Base-by-base conservation (phyloP, 371 early-diverging fungal genomes). In the Dinochytrium kinnereticum region DNA sequence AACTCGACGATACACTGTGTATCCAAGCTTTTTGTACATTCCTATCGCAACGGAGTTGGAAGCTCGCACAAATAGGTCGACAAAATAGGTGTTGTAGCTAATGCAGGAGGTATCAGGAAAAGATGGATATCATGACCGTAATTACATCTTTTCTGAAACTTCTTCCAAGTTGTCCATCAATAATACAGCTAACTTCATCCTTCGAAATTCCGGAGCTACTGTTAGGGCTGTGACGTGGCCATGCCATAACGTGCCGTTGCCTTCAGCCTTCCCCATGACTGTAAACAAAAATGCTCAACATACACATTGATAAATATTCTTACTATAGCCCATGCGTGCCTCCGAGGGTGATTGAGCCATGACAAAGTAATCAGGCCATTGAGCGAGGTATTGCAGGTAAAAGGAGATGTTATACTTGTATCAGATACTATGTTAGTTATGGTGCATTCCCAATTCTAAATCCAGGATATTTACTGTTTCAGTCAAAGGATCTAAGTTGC, bases 161-260 rank as follows among this genome's bases (percentile, higher is more conserved):
- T 90, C 86, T 78, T 99, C 99, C 44, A 99, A 83, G 3, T 95
- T 78, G 30, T 89, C 80, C 98, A 99, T 97, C 81, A 99, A 90
- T 31, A 89, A 86, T 49, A 90, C 89, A 0, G 97, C 99, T 1
- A 99, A 88, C 0, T 96, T 95, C 68, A 95, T 81, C 19, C 97
- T 91, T 61, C 99, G 92, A 78, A 91, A 96, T 75, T 94, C 93
- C n/a, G 99, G 98, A 0, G 96, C 93, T 0, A 99, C 96, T 1
- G 98, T 98, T 38, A 99, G 87, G 3, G 99, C 99, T 2, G 99
- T 97, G 53, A 99, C 97, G 81, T 99, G 99, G 0, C 97, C 97
- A 77, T 99, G 99, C 98, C 98, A 99, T 37, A 93, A 90, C 68
- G 89, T 90, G 33, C 90, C 92, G 1, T 82, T 85, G 55, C 98